phyloP scores from a whole-genome alignment of 495 filamentous ascomycete genomes.

The Lophiotrema nucula region DNA sequence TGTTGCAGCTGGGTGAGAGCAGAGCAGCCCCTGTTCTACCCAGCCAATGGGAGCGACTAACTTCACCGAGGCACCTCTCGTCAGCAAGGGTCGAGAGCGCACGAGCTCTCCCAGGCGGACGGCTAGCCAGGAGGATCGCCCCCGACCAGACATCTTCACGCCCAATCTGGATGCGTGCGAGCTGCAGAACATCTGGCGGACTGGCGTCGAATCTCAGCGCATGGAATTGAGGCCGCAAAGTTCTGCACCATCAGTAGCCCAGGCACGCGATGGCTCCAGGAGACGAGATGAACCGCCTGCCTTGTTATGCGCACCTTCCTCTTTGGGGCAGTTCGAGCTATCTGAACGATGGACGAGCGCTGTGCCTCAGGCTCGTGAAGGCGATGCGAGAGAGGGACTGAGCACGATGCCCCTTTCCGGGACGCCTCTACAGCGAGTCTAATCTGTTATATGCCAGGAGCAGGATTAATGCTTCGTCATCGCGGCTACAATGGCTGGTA shows the following conservation, averaged over 20 bases:
- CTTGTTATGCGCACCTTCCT: too few relatives aligned
- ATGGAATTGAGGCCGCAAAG: constrained; percentile 6
- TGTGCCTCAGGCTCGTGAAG: constrained; percentile 1
- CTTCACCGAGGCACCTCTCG: constrained; percentile 22
- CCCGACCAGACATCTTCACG: too few relatives aligned
- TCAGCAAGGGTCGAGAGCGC: background rate
- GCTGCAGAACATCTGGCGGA: constrained; percentile 19
- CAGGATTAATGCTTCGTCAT: constrained; percentile 20
- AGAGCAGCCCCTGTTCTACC: background rate
- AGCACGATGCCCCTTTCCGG: constrained; percentile 1
- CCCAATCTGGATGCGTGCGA: background rate
- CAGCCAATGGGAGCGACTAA: constrained; percentile 9
- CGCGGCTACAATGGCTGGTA: background rate
- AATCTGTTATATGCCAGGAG: constrained; percentile 18
- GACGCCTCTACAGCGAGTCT: background rate
- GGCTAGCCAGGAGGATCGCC: constrained; percentile 9
- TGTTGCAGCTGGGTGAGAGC: constrained; percentile 21
- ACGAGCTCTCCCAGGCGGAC: constrained; percentile 1
- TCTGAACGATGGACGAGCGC: too few relatives aligned
- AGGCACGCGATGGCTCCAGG: constrained; percentile 1
- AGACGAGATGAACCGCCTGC: constrained; percentile 1
- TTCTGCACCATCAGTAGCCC: background rate
- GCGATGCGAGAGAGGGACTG: background rate
- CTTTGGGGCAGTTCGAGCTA: too few relatives aligned
- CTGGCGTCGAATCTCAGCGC: constrained; percentile 5